phyloP scores from a whole-genome alignment of 257 asterid species.

The Petrea volubilis region DNA sequence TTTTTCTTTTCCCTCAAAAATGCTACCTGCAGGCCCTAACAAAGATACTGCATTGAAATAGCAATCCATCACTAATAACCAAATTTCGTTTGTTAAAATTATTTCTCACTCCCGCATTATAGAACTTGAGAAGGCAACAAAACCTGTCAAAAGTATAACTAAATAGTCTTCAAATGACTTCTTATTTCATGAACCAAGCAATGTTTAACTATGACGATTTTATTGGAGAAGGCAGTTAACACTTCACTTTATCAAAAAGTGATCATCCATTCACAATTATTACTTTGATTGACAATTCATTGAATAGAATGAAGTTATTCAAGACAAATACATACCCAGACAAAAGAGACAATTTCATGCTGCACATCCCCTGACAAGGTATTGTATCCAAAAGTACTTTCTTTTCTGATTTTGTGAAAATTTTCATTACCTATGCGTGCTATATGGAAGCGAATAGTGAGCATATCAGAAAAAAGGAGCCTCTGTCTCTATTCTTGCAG shows the following conservation, averaged over 20 bases:
- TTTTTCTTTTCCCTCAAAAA: too few relatives aligned
- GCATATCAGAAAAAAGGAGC: neutral
- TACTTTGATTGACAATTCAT: neutral
- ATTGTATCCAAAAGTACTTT: neutral
- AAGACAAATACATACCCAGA: constrained; percentile 5
- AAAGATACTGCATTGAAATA: neutral
- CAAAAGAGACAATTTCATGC: neutral
- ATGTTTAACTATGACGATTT: neutral
- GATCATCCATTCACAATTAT: neutral
- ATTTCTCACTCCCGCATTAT: neutral
- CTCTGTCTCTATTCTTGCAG: neutral
- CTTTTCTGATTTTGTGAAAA: neutral
- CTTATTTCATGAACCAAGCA: neutral
- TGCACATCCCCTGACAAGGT: neutral
- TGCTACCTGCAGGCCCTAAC: neutral
- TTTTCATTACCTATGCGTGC: neutral
- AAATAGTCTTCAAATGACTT: neutral
- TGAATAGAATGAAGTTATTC: neutral
- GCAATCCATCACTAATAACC: neutral
- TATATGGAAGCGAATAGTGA: neutral
- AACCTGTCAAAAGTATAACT: neutral
- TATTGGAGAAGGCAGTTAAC: neutral
- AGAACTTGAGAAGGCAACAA: neutral
- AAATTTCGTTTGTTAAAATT: neutral
- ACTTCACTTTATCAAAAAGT: neutral